Conservation (phyloP, 2,329 filamentous ascomycete species). For the Aquanectria penicillioides region DNA sequence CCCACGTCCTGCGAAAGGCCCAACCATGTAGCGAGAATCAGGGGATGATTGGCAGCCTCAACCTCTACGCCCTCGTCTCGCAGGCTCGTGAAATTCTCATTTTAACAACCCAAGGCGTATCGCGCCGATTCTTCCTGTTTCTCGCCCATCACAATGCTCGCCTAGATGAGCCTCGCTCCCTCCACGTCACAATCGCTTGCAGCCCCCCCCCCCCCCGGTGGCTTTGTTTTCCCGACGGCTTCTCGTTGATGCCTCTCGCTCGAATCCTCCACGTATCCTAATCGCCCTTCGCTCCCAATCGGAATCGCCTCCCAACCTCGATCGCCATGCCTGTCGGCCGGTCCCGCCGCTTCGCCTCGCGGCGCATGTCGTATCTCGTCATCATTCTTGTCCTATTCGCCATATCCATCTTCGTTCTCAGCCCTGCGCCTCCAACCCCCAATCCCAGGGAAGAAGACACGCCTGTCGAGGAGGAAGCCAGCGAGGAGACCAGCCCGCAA, state of each 20-base stretch:
- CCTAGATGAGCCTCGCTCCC: no score
- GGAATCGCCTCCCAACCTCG: conserved; percentile 3
- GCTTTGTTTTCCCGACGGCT: conserved; percentile 1
- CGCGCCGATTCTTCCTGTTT: not conserved
- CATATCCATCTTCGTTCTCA: conserved; percentile 61
- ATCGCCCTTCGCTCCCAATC: not conserved
- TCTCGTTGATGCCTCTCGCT: conserved; percentile 13
- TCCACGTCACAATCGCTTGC: not conserved
- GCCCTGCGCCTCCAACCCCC: conserved; percentile 60
- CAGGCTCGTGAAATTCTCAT: not conserved
- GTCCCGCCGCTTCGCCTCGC: conserved; percentile 60
- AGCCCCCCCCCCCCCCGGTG: not conserved
- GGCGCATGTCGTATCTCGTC: conserved; percentile 63
- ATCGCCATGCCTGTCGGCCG: conserved; percentile 54
- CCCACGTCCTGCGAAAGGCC: no score
- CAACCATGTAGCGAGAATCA: no score
- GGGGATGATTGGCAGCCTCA: not conserved
- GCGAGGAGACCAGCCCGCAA: conserved; percentile 51
- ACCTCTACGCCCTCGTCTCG: not conserved
- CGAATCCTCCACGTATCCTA: not conserved
- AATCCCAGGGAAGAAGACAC: conserved; percentile 57
- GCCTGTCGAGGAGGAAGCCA: conserved; percentile 25
- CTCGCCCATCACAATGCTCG: conserved; percentile 5
- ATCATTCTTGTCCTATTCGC: conserved; percentile 62
- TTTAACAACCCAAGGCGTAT: not conserved